phyloP scores from a whole-genome alignment of 2,329 filamentous ascomycete species.

The Pseudopithomyces chartarum region DNA sequence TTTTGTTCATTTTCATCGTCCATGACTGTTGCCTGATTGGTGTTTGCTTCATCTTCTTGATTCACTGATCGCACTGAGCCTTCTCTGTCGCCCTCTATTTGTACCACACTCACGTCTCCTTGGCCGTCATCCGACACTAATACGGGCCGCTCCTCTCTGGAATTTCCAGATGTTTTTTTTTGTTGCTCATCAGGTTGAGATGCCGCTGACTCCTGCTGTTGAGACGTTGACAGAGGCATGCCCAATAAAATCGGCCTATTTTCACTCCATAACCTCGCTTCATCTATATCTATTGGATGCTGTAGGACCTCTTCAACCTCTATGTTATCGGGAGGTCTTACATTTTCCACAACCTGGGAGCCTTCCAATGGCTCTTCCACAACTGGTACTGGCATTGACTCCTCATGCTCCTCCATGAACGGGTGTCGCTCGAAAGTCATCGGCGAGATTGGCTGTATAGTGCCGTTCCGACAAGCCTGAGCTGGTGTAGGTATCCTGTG shows the following conservation, averaged over 20 bases:
- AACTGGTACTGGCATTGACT: neutral
- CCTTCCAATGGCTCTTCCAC: neutral
- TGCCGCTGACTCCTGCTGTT: neutral
- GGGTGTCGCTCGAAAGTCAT: neutral
- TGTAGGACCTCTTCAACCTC: neutral
- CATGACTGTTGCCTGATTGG: too few species aligned
- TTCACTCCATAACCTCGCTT: neutral
- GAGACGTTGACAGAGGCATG: conserved; percentile 3
- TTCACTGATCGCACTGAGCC: neutral
- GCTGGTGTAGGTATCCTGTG: neutral
- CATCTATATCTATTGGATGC: neutral
- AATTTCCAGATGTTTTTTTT: neutral
- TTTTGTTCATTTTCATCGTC: neutral
- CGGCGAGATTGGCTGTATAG: neutral
- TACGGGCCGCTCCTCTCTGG: too few species aligned
- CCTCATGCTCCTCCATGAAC: neutral
- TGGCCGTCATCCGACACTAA: too few species aligned
- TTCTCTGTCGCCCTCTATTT: neutral
- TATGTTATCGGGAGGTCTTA: neutral
- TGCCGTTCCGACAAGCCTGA: neutral
- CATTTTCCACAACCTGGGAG: neutral
- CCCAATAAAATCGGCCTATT: conserved; percentile 4
- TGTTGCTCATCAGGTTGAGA: neutral
- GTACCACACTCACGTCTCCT: too few species aligned
- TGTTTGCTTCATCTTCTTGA: neutral